These are phyloP conservation scores for Elsinoe fawcettii DNA, from an alignment of 2,329 filamentous ascomycete genomes.

Conservation along the genomic window DNA sequence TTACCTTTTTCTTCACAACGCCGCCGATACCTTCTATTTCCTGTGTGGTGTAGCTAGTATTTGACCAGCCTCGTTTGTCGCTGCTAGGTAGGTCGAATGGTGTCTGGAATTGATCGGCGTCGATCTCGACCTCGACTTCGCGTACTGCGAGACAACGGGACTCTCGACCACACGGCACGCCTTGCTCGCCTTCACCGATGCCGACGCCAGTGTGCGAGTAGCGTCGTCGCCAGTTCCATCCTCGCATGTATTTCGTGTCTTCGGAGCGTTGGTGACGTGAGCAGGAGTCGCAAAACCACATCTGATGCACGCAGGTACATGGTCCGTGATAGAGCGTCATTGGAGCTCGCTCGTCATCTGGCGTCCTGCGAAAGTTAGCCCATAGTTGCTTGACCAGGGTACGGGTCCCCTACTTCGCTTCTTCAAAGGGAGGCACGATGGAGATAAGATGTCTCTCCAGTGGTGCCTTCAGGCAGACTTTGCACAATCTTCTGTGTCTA, in stretches of 20 bases:
- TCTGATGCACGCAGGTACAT: slow-evolving; percentile 53
- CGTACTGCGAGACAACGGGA: slow-evolving; percentile 62
- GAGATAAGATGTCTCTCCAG: slow-evolving; percentile 37
- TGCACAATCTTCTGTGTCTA: slow-evolving; percentile 75
- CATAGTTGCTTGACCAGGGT: no score
- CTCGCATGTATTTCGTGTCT: slow-evolving; percentile 54
- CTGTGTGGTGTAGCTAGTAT: slow-evolving; percentile 70
- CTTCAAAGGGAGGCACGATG: background rate
- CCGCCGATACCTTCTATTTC: slow-evolving; percentile 90
- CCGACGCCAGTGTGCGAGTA: slow-evolving; percentile 83
- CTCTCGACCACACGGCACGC: slow-evolving; percentile 79
- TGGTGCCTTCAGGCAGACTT: slow-evolving; percentile 64
- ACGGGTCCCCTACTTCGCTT: background rate
- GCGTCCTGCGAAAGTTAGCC: slow-evolving; percentile 3
- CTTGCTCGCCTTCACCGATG: slow-evolving; percentile 79
- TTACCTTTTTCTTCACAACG: slow-evolving; percentile 78
- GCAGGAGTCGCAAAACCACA: slow-evolving; percentile 84
- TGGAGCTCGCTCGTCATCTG: background rate
- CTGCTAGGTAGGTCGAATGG: slow-evolving; percentile 24
- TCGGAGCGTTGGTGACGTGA: slow-evolving; percentile 59
- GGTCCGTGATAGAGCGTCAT: slow-evolving; percentile 33
- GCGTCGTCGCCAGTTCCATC: slow-evolving; percentile 83
- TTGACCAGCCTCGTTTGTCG: slow-evolving; percentile 42
- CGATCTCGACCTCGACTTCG: slow-evolving; percentile 73
- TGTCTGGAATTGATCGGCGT: slow-evolving; percentile 60